These are phyloP conservation scores for Hemileccinum rubropunctum DNA, from an alignment of 768 basidiomycete genomes.

Conservation along the genomic window DNA sequence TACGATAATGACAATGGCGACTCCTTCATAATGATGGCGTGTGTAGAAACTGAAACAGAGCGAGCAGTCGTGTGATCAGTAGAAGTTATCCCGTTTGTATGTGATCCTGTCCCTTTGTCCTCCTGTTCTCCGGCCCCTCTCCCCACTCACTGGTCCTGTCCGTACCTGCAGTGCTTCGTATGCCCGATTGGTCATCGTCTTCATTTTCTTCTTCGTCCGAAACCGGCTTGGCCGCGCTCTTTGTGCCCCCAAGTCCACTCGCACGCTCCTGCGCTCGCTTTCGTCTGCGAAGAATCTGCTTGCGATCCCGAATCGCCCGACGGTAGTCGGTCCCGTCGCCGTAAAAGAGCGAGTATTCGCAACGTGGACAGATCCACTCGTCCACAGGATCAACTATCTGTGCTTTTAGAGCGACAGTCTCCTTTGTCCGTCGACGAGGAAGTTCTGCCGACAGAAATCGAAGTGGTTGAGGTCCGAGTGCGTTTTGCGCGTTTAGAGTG, in stretches of 20 bases:
- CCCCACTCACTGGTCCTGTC: slow-evolving; percentile 14
- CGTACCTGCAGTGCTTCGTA: slow-evolving; percentile 1
- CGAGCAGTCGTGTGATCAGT: slow-evolving; percentile 7
- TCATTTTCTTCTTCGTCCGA: slow-evolving; percentile 27
- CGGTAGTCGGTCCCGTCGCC: slow-evolving; percentile 72
- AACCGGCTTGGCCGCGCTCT: slow-evolving; percentile 16
- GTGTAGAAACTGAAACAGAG: slow-evolving; percentile 11
- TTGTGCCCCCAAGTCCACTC: slow-evolving; percentile 27
- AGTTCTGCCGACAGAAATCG: slow-evolving; percentile 70
- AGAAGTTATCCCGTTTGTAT: slow-evolving; percentile 23
- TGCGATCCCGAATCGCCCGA: slow-evolving; percentile 64
- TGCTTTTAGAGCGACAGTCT: slow-evolving; percentile 25
- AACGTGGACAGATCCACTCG: slow-evolving; percentile 93
- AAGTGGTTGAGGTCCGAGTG: slow-evolving; percentile 58
- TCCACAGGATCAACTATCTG: slow-evolving; percentile 60
- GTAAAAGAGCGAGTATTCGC: slow-evolving; percentile 91
- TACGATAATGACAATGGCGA: slow-evolving; percentile 22
- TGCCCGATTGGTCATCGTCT: slow-evolving; percentile 12
- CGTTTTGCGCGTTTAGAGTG: slow-evolving; percentile 43
- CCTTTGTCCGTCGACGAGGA: slow-evolving; percentile 37
- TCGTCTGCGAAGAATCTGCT: slow-evolving; percentile 72
- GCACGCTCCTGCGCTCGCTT: slow-evolving; percentile 70
- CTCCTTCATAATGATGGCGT: slow-evolving; percentile 21
- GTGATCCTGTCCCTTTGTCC: slow-evolving; percentile 15
- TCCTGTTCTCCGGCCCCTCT: slow-evolving; percentile 15